phyloP scores from a whole-genome alignment of 495 filamentous ascomycete genomes.

The Penicillium arizonense region DNA sequence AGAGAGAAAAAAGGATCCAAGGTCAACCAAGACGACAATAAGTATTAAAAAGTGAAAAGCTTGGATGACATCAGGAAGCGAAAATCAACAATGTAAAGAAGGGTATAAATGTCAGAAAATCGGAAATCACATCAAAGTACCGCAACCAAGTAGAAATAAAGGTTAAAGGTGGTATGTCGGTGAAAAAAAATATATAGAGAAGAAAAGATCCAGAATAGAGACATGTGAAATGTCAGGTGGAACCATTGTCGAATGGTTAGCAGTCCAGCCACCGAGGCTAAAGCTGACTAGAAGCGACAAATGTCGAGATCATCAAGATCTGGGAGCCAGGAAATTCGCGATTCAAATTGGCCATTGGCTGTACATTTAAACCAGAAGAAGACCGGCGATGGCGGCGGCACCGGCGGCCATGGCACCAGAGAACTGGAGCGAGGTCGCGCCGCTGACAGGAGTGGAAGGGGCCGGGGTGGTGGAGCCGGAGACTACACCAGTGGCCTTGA shows the following conservation, averaged over 20 bases:
- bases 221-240: neutral
- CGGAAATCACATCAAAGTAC: constrained; percentile 23
- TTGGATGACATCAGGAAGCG: constrained; percentile 15
- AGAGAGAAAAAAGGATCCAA: constrained; percentile 2
- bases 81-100: constrained; percentile 13
- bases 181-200: constrained; percentile 18
- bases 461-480: constrained; percentile 1
- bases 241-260: constrained; percentile 8
- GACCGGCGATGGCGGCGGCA: constrained; percentile 42
- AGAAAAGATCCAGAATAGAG: constrained; percentile 7
- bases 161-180: constrained; percentile 8
- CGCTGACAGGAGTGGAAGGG: constrained; percentile 26
- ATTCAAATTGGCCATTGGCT: neutral
- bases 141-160: constrained; percentile 11
- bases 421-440: constrained; percentile 30
- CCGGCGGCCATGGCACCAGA: constrained; percentile 36
- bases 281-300: neutral
- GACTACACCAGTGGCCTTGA: constrained; percentile 14
- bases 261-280: neutral
- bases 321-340: neutral
- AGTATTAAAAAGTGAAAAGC: constrained; percentile 7
- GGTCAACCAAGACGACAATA: constrained; percentile 12
- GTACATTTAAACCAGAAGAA: constrained; percentile 39
- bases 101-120: constrained; percentile 32
- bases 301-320: constrained; percentile 14